Evolutionary conservation across 2,329 filamentous ascomycete species (phyloP).

Genomic region (Alternaria angustiovoidea): DNA sequence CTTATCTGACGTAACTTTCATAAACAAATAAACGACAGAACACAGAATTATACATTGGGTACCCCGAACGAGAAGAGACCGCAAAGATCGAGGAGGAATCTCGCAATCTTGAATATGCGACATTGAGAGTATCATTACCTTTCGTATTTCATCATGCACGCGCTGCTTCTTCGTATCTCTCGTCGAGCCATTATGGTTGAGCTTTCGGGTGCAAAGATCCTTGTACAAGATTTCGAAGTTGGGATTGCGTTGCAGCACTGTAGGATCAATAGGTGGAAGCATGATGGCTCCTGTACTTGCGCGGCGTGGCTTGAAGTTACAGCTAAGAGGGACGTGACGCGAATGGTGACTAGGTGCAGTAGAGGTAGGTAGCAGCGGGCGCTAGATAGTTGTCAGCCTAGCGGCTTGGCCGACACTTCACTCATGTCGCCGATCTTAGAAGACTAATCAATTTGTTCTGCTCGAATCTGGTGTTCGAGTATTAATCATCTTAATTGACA

Average conservation of each 20-base stretch:
- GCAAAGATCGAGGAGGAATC: background rate
- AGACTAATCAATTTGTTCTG: background rate
- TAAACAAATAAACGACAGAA: constrained; percentile 10
- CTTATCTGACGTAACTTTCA: background rate
- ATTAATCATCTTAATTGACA: background rate
- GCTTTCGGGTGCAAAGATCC: constrained; percentile 53
- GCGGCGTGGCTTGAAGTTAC: background rate
- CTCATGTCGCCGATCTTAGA: background rate
- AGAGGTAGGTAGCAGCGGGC: constrained; percentile 5
- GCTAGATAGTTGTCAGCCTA: constrained; percentile 9
- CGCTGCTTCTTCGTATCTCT: constrained; percentile 53
- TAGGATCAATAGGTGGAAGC: constrained; percentile 53
- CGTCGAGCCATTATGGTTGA: constrained; percentile 56
- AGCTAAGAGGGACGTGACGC: background rate
- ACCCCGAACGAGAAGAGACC: background rate
- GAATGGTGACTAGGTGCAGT: constrained; percentile 5
- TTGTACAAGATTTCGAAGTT: constrained; percentile 57
- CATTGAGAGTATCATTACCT: constrained; percentile 38
- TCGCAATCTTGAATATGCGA: background rate
- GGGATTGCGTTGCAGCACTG: constrained; percentile 51
- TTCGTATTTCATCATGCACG: constrained; percentile 51
- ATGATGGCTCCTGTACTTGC: constrained; percentile 30
- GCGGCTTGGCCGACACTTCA: constrained; percentile 12
- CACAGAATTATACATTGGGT: background rate
- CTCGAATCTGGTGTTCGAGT: too few species aligned